Percentiles rank a stretch among this genome's conserved stretches.
Evolutionary conservation across 2,329 filamentous ascomycete species (phyloP).

Genomic region (Fusarium luffae): DNA sequence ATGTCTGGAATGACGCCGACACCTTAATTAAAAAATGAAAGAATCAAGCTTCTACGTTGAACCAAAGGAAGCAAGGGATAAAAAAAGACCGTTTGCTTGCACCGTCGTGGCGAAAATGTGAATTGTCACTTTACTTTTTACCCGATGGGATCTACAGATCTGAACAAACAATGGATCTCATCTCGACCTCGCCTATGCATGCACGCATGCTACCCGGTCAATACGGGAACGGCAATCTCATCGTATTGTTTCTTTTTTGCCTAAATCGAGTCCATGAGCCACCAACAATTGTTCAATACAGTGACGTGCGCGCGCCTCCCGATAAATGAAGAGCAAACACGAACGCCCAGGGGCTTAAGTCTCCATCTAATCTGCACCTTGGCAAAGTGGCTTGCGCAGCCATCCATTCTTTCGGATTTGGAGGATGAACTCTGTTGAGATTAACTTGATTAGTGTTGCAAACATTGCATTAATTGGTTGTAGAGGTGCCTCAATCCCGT

Average conservation of each 20-base stretch:
- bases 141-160: not conserved
- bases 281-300: not conserved
- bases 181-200: not conserved
- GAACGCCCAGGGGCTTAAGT: not conserved
- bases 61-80: not conserved
- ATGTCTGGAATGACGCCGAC: constrained; percentile 24
- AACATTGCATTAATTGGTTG: not conserved
- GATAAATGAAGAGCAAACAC: not conserved
- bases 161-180: not conserved
- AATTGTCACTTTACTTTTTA: constrained; percentile 14
- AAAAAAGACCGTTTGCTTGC: not conserved
- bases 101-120: not conserved
- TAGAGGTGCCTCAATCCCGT: too few species aligned
- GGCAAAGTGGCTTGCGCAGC: constrained; percentile 9
- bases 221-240: not conserved
- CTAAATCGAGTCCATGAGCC: not conserved
- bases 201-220: not conserved
- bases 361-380: not conserved
- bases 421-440: constrained; percentile 7
- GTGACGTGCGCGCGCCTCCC: not conserved
- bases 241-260: not conserved
- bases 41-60: not conserved
- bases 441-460: not conserved
- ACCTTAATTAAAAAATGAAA: not conserved
- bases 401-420: not conserved